A percentile compares a stretch with the other conserved stretches of the same genome.
Conservation (phyloP, 225 moss, liverwort and hornwort genomes). For the Physcomitrium patens region DNA sequence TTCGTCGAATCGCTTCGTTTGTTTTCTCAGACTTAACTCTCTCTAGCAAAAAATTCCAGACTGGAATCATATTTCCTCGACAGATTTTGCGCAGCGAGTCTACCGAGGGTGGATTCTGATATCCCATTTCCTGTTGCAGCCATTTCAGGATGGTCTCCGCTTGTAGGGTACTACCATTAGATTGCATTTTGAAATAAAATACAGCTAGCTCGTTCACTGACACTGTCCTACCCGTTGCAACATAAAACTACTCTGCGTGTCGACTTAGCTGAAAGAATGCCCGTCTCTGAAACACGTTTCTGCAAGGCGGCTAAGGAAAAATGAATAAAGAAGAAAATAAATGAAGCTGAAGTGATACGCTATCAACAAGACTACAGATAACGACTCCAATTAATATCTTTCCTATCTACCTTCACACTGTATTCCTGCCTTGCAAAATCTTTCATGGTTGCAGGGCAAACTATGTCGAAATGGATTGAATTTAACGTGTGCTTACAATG, state of each 20-base stretch:
- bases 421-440: not conserved
- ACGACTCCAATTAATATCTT: not conserved
- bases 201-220: constrained; percentile 9
- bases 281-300: not conserved
- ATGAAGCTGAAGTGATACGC: not conserved
- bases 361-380: constrained; percentile 8
- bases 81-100: constrained; percentile 91
- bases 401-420: not conserved
- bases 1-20: constrained; percentile 80
- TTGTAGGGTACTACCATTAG: constrained; percentile 35
- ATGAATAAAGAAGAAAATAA: too few relatives aligned
- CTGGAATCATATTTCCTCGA: constrained; percentile 96
- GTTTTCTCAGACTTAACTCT: constrained; percentile 98
- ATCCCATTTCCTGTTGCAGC: constrained; percentile 98
- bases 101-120: constrained; percentile 70
- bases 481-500: constrained; percentile 11
- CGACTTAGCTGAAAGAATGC: constrained; percentile 16
- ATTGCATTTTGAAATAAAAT: constrained; percentile 48
- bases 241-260: constrained; percentile 6
- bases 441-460: constrained; percentile 5
- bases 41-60: constrained; percentile 93
- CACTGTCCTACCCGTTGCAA: constrained; percentile 2
- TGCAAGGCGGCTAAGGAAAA: not conserved
- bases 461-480: constrained; percentile 21
- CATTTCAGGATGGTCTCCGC: constrained; percentile 83